These are phyloP conservation scores for Chaetomiaceae sp. DNA, from an alignment of 2,329 filamentous ascomycete species.

Conservation along the genomic window DNA sequence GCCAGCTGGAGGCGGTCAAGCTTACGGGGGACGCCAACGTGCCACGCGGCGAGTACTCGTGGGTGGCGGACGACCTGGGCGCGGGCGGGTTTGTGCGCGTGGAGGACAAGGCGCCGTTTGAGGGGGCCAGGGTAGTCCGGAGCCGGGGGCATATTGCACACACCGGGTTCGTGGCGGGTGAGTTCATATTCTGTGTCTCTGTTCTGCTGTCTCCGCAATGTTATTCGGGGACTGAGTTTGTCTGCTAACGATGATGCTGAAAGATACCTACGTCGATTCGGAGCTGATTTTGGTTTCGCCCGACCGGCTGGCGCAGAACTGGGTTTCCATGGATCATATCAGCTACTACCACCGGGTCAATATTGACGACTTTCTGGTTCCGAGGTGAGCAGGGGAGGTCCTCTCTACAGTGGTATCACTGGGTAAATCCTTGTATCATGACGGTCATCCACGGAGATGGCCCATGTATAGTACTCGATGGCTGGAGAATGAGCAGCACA, in stretches of 20 bases:
- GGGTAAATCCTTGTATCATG: no score
- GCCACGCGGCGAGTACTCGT: slow-evolving; percentile 77
- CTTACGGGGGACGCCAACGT: slow-evolving; percentile 88
- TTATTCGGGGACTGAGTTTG: neutral
- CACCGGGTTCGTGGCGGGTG: slow-evolving; percentile 65
- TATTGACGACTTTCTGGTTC: slow-evolving; percentile 42
- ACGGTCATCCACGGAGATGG: no score
- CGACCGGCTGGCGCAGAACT: slow-evolving; percentile 75
- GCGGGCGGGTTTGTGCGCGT: slow-evolving; percentile 56
- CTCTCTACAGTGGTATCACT: neutral
- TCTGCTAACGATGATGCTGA: neutral
- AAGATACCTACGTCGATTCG: slow-evolving; percentile 70
- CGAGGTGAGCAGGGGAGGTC: neutral
- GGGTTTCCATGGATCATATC: slow-evolving; percentile 59
- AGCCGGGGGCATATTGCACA: slow-evolving; percentile 73
- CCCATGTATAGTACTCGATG: no score
- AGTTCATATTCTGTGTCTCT: slow-evolving; percentile 29
- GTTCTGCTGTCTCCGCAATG: neutral
- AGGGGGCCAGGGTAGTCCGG: slow-evolving; percentile 65
- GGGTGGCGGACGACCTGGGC: slow-evolving; percentile 72
- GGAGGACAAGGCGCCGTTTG: slow-evolving; percentile 61
- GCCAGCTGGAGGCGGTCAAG: slow-evolving; percentile 77
- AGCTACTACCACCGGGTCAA: slow-evolving; percentile 56
- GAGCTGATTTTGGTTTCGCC: slow-evolving; percentile 73
- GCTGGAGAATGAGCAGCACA: no score